Evolutionary conservation across 2,329 filamentous ascomycete genomes (phyloP).

Genomic region (Aspergillus glaucus): DNA sequence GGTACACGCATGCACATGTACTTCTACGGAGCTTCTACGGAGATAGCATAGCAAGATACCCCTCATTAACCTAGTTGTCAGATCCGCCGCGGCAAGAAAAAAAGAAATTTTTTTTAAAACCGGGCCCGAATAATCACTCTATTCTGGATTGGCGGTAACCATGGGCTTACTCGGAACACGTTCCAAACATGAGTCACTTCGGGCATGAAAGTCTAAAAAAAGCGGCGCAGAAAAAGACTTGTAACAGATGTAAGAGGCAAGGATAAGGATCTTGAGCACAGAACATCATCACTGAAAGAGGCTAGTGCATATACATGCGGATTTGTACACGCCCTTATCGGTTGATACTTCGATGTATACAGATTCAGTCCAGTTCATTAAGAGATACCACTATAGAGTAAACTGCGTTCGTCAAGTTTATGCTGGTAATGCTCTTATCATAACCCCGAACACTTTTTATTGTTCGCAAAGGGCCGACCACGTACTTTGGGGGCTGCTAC

Average conservation of each 20-base stretch:
- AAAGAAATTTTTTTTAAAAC: not conserved
- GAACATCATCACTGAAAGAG: too few species aligned
- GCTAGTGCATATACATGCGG: too few species aligned
- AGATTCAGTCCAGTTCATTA: too few species aligned
- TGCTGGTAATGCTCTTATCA: too few species aligned
- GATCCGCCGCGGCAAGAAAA: not conserved
- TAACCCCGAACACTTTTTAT: too few species aligned
- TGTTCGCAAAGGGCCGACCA: too few species aligned
- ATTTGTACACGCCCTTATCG: too few species aligned
- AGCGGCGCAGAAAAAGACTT: not conserved
- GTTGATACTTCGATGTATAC: too few species aligned
- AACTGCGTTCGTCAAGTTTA: too few species aligned
- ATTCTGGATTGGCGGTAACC: constrained; percentile 9
- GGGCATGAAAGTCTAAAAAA: not conserved
- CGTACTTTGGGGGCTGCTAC: too few species aligned
- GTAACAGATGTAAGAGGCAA: not conserved
- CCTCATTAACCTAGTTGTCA: not conserved
- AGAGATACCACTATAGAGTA: too few species aligned
- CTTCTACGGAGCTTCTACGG: not conserved
- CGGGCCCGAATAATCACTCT: not conserved
- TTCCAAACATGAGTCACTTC: constrained; percentile 5
- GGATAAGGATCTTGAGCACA: not conserved
- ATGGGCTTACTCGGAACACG: constrained; percentile 6
- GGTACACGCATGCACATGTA: too few species aligned
- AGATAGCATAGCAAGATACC: not conserved